phyloP scores from a whole-genome alignment of 2,329 filamentous ascomycete species.

The Epichloe glyceriae region DNA sequence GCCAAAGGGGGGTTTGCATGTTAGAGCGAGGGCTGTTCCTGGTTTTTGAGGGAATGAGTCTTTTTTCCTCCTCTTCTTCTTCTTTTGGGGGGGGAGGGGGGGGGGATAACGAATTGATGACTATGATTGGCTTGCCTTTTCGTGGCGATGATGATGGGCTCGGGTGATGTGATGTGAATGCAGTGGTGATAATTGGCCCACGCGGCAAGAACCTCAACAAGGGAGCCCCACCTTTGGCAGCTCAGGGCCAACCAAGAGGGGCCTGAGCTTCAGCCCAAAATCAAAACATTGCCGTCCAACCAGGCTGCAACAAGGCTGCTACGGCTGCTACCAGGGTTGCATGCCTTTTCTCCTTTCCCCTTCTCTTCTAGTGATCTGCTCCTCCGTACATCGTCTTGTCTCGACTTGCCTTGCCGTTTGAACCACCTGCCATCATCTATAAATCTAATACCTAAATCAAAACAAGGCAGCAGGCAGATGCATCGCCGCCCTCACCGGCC shows the following conservation, averaged over 20 bases:
- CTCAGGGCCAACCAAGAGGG: background rate
- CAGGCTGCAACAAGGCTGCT: background rate
- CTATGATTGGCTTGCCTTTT: too few relatives aligned
- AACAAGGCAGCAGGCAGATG: conserved; percentile 6
- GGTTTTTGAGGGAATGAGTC: conserved; percentile 23
- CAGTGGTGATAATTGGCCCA: background rate
- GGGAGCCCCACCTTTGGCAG: background rate
- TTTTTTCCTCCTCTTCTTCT: background rate
- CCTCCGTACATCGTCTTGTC: background rate
- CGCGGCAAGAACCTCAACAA: background rate
- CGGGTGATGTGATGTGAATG: too few relatives aligned
- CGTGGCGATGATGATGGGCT: background rate
- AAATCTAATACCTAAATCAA: background rate
- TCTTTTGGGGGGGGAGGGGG: too few relatives aligned
- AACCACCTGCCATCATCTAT: background rate
- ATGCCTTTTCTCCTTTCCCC: background rate
- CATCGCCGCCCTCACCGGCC: conserved; percentile 6
- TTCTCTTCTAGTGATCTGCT: background rate
- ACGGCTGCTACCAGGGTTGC: background rate
- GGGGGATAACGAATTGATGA: too few relatives aligned
- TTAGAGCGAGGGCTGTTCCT: conserved; percentile 48
- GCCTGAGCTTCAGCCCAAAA: conserved; percentile 7
- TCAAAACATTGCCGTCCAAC: conserved; percentile 5
- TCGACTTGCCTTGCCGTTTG: background rate
- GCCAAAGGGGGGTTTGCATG: conserved; percentile 59